phyloP scores from a whole-genome alignment of 2,329 filamentous ascomycete species.

The Penicillium oxalicum region DNA sequence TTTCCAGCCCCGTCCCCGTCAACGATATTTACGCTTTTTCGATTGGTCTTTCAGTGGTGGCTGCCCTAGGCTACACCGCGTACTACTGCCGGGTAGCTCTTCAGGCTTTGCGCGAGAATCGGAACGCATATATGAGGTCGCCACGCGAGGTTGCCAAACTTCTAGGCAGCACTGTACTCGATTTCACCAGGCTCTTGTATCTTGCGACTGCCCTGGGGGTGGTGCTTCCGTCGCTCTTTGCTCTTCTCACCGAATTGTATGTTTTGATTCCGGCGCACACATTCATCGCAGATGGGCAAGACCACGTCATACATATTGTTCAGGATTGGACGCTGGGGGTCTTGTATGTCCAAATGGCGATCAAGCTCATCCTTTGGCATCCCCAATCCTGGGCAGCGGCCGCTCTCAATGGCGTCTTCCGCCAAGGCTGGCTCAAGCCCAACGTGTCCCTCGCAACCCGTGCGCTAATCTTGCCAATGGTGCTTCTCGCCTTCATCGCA shows the following conservation, averaged over 20 bases:
- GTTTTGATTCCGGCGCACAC: slow-evolving; percentile 80
- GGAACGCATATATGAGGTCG: slow-evolving; percentile 26
- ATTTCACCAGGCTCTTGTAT: slow-evolving; percentile 58
- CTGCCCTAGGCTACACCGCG: slow-evolving; percentile 58
- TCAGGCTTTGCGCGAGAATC: slow-evolving; percentile 17
- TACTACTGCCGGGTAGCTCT: slow-evolving; percentile 42
- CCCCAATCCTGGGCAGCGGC: slow-evolving; percentile 64
- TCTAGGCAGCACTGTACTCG: slow-evolving; percentile 18
- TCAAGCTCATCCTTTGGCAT: slow-evolving; percentile 62
- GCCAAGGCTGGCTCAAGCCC: slow-evolving; percentile 70
- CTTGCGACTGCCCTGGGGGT: slow-evolving; percentile 68
- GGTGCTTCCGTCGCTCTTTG: slow-evolving; percentile 74
- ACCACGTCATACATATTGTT: slow-evolving; percentile 64
- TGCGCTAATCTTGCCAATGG: slow-evolving; percentile 73
- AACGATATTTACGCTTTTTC: slow-evolving; percentile 98
- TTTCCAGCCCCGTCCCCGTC: slow-evolving; percentile 66
- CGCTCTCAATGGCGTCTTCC: slow-evolving; percentile 68
- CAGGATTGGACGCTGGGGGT: slow-evolving; percentile 93
- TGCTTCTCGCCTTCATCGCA: slow-evolving; percentile 56
- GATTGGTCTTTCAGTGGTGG: slow-evolving; percentile 76
- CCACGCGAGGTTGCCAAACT: slow-evolving; percentile 25
- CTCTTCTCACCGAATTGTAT: slow-evolving; percentile 80
- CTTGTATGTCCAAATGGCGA: slow-evolving; percentile 76
- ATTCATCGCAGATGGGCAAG: slow-evolving; percentile 48
- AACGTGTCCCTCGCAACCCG: slow-evolving; percentile 74